phyloP scores from a whole-genome alignment of 2,329 filamentous ascomycete genomes.

The Penicillium sp. region DNA sequence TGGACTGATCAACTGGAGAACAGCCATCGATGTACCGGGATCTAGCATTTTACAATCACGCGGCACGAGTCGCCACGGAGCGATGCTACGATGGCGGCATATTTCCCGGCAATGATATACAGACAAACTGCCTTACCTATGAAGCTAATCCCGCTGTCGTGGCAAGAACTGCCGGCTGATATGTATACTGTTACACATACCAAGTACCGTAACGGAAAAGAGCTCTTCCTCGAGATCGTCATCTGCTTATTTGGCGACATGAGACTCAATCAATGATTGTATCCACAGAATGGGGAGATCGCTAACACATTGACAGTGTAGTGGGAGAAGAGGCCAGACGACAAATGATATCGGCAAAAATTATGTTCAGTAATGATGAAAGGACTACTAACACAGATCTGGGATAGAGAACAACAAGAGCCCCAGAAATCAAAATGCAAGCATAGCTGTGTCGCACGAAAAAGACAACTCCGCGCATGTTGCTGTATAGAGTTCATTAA shows the following conservation, averaged over 20 bases:
- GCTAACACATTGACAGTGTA: not conserved
- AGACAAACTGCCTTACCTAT: not conserved
- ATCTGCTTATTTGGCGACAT: not conserved
- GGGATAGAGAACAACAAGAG: not conserved
- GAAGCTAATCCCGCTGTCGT: not conserved
- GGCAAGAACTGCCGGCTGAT: not conserved
- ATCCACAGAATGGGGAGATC: not conserved
- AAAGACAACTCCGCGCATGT: not conserved
- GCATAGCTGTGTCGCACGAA: not conserved
- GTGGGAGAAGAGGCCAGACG: not conserved
- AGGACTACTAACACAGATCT: constrained; percentile 11
- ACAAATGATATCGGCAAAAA: not conserved
- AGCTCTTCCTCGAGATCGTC: not conserved
- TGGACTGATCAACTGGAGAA: not conserved
- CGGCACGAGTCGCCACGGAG: not conserved
- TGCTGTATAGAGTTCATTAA: constrained; percentile 6
- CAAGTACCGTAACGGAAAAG: not conserved
- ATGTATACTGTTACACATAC: not conserved
- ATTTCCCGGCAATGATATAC: not conserved
- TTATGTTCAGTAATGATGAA: constrained; percentile 16
- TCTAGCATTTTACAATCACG: not conserved
- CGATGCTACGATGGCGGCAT: not conserved
- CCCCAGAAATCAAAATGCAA: not conserved
- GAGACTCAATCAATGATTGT: not conserved
- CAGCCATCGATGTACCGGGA: not conserved